Percentiles rank a stretch among this genome's conserved stretches.
Evolutionary conservation across 192 early-diverging fungal genomes (phyloP).

Genomic region (Globomyces pollinis-pini): DNA sequence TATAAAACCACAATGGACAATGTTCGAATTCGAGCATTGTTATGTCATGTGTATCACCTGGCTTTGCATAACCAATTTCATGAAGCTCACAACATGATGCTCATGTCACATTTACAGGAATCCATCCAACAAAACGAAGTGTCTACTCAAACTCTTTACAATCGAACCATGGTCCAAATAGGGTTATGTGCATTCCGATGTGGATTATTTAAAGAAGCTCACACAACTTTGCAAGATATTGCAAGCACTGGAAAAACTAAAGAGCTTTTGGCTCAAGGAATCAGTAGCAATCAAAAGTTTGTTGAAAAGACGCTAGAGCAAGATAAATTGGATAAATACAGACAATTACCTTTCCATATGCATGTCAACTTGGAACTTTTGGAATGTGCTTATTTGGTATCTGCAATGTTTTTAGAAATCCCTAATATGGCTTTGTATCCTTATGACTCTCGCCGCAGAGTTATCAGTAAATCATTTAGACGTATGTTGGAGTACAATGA

Average conservation of each 20-base stretch:
- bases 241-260: slow-evolving; percentile 71
- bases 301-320: slow-evolving; percentile 81
- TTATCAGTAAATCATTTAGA: slow-evolving; percentile 87
- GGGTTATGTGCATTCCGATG: slow-evolving; percentile 94
- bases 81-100: slow-evolving; percentile 85
- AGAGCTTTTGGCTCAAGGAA: slow-evolving; percentile 91
- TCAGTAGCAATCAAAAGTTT: slow-evolving; percentile 58
- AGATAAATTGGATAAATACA: slow-evolving; percentile 86
- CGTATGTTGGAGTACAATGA: slow-evolving; percentile 92
- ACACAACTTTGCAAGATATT: slow-evolving; percentile 83
- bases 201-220: slow-evolving; percentile 83
- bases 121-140: slow-evolving; percentile 80
- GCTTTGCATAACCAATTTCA: slow-evolving; percentile 95
- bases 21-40: slow-evolving; percentile 86
- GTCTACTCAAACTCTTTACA: slow-evolving; percentile 89
- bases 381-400: slow-evolving; percentile 93
- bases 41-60: slow-evolving; percentile 96
- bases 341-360: slow-evolving; percentile 99
- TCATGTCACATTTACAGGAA: slow-evolving; percentile 99
- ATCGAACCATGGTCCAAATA: slow-evolving; percentile 92
- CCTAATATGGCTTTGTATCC: slow-evolving; percentile 79
- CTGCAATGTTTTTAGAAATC: slow-evolving; percentile 96
- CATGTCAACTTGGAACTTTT: slow-evolving; percentile 98
- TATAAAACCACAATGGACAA: slow-evolving; percentile 79
- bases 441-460: slow-evolving; percentile 49